Conservation (phyloP, 129 eudicot species). For the Arctium minus region DNA sequence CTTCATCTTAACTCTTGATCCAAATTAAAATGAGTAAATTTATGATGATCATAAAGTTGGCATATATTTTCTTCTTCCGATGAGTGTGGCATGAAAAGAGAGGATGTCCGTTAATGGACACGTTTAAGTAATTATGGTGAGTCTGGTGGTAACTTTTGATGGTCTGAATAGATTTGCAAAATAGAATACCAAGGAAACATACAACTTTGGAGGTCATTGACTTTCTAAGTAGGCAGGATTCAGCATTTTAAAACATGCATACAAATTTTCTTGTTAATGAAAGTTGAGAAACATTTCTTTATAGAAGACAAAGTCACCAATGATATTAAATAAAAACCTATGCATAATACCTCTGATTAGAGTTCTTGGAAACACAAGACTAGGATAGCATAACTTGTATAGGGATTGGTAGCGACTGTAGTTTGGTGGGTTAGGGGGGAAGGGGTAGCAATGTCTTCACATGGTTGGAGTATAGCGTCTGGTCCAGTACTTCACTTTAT, state of each 20-base stretch:
- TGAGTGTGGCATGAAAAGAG: background rate
- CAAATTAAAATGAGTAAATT: background rate
- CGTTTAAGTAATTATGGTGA: background rate
- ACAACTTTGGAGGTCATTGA: background rate
- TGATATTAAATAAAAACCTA: too few relatives aligned
- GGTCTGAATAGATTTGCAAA: background rate
- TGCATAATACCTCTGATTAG: too few relatives aligned
- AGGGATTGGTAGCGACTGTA: background rate
- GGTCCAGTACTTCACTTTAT: too few relatives aligned
- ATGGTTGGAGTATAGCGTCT: too few relatives aligned
- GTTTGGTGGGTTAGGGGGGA: too few relatives aligned
- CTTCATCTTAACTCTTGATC: background rate
- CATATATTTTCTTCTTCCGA: background rate
- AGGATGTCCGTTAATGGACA: too few relatives aligned
- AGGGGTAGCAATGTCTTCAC: too few relatives aligned
- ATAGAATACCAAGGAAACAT: background rate
- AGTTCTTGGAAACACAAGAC: too few relatives aligned
- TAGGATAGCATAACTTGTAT: background rate
- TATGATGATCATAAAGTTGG: background rate
- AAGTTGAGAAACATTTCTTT: background rate
- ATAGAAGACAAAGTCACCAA: background rate
- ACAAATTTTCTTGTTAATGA: background rate
- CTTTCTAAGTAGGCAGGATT: background rate
- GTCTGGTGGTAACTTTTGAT: background rate
- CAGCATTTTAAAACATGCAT: background rate